Conservation (phyloP, 495 filamentous ascomycete genomes). For the Talaromyces adpressus region DNA sequence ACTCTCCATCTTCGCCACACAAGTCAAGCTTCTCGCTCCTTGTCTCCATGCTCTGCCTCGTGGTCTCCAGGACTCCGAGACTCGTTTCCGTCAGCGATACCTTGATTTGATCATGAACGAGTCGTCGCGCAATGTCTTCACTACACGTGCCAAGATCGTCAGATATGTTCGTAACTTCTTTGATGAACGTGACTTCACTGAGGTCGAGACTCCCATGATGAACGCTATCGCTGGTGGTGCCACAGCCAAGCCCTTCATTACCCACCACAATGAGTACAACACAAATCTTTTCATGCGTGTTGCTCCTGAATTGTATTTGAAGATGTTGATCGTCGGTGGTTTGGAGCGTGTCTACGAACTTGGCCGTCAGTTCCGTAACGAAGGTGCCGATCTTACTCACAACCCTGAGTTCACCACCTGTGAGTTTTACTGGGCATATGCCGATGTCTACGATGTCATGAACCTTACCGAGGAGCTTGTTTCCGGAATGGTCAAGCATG, state of each 20-base stretch:
- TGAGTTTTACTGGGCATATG: constrained; percentile 96
- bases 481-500: constrained; percentile 80
- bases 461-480: constrained; percentile 90
- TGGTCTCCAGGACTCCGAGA: constrained; percentile 92
- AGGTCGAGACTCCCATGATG: constrained; percentile 98
- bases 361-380: constrained; percentile 87
- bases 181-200: constrained; percentile 75
- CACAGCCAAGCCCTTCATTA: constrained; percentile 91
- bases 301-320: constrained; percentile 92
- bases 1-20: constrained; percentile 85
- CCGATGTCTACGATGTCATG: constrained; percentile 91
- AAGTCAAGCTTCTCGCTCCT: constrained; percentile 78
- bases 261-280: constrained; percentile 89
- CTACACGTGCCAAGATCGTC: constrained; percentile 77
- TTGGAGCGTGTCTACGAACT: constrained; percentile 90
- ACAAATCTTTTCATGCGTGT: constrained; percentile 93
- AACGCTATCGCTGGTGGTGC: constrained; percentile 92
- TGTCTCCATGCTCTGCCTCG: constrained; percentile 91
- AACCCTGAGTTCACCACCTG: constrained; percentile 98
- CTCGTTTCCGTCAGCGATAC: constrained; percentile 83
- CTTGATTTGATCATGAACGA: constrained; percentile 97
- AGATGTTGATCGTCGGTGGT: constrained; percentile 91
- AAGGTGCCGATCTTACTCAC: constrained; percentile 93
- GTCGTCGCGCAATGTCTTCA: constrained; percentile 67
- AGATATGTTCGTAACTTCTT: constrained; percentile 81